Conservation (phyloP, 2,329 filamentous ascomycete species). For the Colletotrichum kahawae region DNA sequence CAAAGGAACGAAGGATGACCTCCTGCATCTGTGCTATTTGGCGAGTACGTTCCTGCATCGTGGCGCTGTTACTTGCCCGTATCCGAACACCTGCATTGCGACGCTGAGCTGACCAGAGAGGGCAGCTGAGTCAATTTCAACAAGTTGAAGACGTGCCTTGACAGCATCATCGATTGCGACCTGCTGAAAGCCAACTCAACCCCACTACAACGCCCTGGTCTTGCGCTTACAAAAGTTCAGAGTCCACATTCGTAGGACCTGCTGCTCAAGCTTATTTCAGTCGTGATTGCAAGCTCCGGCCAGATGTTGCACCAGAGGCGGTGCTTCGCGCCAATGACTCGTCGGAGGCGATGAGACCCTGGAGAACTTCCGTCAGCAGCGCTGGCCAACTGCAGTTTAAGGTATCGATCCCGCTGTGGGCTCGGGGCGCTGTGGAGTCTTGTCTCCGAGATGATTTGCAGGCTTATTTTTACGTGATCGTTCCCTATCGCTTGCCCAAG, state of each 20-base stretch:
- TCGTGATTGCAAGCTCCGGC: not conserved
- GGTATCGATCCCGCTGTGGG: conserved; percentile 2
- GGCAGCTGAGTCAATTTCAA: not conserved
- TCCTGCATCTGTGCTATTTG: conserved; percentile 1
- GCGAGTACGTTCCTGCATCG: not conserved
- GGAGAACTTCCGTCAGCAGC: not conserved
- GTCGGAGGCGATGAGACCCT: not conserved
- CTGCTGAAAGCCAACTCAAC: not conserved
- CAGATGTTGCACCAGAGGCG: not conserved
- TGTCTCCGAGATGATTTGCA: not conserved
- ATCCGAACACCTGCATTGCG: not conserved
- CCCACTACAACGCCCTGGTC: not conserved
- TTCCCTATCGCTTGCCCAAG: not conserved
- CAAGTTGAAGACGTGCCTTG: not conserved
- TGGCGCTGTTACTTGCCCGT: not conserved
- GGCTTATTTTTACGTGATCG: not conserved
- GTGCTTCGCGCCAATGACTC: not conserved
- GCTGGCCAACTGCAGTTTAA: conserved; percentile 6
- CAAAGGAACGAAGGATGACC: not conserved
- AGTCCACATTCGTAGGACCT: not conserved
- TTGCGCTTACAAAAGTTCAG: not conserved
- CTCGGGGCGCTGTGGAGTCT: not conserved
- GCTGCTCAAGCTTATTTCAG: not conserved
- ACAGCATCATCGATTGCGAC: not conserved
- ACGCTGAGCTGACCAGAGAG: not conserved